These are phyloP conservation scores for Phascolomyces articulosus DNA, from an alignment of 371 early-diverging fungal species.

Conservation along the genomic window DNA sequence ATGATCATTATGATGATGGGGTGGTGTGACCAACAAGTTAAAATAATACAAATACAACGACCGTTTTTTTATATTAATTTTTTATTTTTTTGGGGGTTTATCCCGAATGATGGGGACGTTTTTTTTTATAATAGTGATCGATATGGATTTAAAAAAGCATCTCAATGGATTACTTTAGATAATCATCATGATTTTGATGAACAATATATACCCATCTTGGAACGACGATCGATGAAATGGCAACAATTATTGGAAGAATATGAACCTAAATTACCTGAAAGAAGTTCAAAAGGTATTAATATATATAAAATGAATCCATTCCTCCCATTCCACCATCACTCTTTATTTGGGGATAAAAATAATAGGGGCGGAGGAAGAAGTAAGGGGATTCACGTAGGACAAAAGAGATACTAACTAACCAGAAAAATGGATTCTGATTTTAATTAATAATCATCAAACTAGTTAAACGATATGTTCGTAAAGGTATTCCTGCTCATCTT, in stretches of 20 bases:
- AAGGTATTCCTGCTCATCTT: slow-evolving; percentile 74
- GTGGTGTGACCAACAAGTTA: not conserved
- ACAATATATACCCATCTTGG: slow-evolving; percentile 51
- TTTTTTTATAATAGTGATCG: slow-evolving; percentile 61
- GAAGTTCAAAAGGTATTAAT: slow-evolving; percentile 56
- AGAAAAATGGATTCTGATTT: not conserved
- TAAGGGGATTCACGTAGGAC: not conserved
- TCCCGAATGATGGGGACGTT: too few species aligned
- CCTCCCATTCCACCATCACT: too few species aligned
- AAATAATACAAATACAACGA: too few species aligned
- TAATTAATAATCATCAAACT: slow-evolving; percentile 1
- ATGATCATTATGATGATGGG: not conserved
- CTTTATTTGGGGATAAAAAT: too few species aligned
- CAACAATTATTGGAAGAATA: slow-evolving; percentile 51
- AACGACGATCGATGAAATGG: slow-evolving; percentile 57
- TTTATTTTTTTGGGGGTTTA: not conserved
- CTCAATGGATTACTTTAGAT: slow-evolving; percentile 54
- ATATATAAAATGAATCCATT: too few species aligned
- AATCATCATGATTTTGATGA: slow-evolving; percentile 53
- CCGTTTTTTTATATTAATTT: slow-evolving; percentile 1
- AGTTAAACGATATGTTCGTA: slow-evolving; percentile 76
- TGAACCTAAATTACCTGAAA: slow-evolving; percentile 49
- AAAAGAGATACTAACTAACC: not conserved
- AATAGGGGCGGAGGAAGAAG: not conserved
- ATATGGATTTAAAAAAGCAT: slow-evolving; percentile 62